Evolutionary conservation across 169 alveolate genomes (phyloP), one percentile per base, ranked within the genome.

Genomic region (Eimeria maxima): DNA sequence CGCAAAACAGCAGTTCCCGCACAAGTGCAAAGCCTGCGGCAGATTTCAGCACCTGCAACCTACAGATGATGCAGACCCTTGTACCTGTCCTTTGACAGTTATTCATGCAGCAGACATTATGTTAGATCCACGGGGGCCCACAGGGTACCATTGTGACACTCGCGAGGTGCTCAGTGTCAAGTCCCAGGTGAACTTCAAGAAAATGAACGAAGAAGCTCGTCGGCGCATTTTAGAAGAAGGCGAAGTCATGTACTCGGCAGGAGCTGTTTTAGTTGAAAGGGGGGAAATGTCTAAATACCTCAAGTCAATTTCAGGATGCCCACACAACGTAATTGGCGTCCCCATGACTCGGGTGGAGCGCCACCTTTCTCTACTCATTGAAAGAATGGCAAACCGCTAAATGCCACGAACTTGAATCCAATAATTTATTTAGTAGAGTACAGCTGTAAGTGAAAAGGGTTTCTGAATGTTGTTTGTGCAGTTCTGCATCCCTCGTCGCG

Each of bases 281-380:
- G 93, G 93, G 7, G 93, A 87, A 44, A 87, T 87, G 93, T 80
- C 93, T 13, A 87, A 87, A 29, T 42, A 87, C 67, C 57, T 87
- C 33, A 87, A 87, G 44, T 38, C 42, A 42, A 65, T 87, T 81
- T 60, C 78, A n/a, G 93, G 93, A 3, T 87, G 93, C 63, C 81
- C 81, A 10, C 93, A 87, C 81, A 87, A 65, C 81, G 93, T 87
- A 57, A 87, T 87, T 67, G 93, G 93, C 83, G 67, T 87, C 60
- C 93, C 93, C 44, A 33, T 87, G 20, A 14, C 45, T 6, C 78
- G 4, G 22, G 60, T 87, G 50, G 71, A 57, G 42, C 7, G 44
- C 24, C n/a, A 24, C 60, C 93, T 87, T 5, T 87, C 93, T 4
- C 93, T 63, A 33, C 93, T 87, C 24, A 27, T 87, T 44, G 47